Evolutionary conservation across 352 stramenopile genomes (phyloP).

Genomic region (Phytophthora niederhauseri): DNA sequence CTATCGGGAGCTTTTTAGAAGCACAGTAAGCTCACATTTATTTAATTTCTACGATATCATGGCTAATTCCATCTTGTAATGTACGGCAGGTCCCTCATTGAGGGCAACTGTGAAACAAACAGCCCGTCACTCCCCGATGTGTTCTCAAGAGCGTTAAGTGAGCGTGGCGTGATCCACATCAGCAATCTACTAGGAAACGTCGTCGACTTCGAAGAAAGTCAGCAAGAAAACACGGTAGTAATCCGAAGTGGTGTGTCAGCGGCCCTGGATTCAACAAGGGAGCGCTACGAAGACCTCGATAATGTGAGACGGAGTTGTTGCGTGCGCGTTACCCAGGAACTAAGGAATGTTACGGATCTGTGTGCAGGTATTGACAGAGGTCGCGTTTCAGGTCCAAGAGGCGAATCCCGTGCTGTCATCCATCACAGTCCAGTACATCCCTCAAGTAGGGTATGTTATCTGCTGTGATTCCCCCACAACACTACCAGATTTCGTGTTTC

Average conservation of each 20-base stretch:
- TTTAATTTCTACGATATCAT: neutral
- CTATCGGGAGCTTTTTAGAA: slow-evolving; percentile 62
- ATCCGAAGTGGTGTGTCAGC: slow-evolving; percentile 80
- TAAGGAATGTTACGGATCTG: neutral
- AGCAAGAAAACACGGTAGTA: slow-evolving; percentile 59
- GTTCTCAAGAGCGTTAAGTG: slow-evolving; percentile 37
- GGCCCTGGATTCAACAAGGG: slow-evolving; percentile 65
- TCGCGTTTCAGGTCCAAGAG: slow-evolving; percentile 85
- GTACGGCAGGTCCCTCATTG: slow-evolving; percentile 34
- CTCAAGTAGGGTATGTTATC: slow-evolving; percentile 88
- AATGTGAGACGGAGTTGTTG: slow-evolving; percentile 46
- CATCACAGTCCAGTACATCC: slow-evolving; percentile 88
- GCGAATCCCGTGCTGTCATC: slow-evolving; percentile 67
- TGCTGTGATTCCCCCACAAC: slow-evolving; percentile 73
- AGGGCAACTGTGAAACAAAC: slow-evolving; percentile 19
- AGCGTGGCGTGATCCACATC: slow-evolving; percentile 59
- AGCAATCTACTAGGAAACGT: slow-evolving; percentile 86
- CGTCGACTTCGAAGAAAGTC: slow-evolving; percentile 84
- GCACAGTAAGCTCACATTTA: slow-evolving; percentile 49
- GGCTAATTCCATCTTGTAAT: neutral
- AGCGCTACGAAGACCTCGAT: slow-evolving; percentile 84
- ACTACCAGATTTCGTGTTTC: slow-evolving; percentile 81
- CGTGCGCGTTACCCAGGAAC: neutral
- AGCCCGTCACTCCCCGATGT: slow-evolving; percentile 35
- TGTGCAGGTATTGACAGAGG: slow-evolving; percentile 78